Evolutionary conservation across 2,329 filamentous ascomycete species (phyloP), one percentile per base, ranked within the genome.

Genomic region (Colletotrichum sp.): DNA sequence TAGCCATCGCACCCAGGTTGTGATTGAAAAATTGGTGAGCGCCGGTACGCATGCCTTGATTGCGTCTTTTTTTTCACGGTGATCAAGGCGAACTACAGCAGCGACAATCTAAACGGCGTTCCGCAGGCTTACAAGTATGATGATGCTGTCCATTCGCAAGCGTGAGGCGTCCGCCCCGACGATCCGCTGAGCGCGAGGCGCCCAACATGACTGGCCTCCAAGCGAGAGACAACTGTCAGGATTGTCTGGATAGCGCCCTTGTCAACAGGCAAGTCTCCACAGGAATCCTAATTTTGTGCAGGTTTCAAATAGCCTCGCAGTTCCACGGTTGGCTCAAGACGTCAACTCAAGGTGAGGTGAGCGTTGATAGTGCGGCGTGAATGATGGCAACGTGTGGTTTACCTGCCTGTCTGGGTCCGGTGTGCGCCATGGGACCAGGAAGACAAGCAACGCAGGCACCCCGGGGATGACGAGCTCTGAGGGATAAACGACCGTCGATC

Each of bases 91-190:
- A 63, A 66, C 28, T 36, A 34, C 32, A 12, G 9, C 13, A 5
- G 16, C 39, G 24, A 64, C 13, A 36, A 28, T n/a, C 24, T 32
- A 21, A 4, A 39, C n/a, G 30, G 49, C 9, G 67, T 44, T 55
- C 12, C 44, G 44, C 57, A 76, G 70, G 68, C 70, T 64, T 36
- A 73, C 63, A 57, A 34, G 36, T 30, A n/a, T 60, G 70, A 73
- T 55, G 74, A 76, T 69, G 59, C 70, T 69, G 24, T 60, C 64
- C 74, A 76, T 73, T 76, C 49, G 64, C 59, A 59, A 59, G 28
- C 28, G 49, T 52, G 65, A 73, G 74, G 74, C 70, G 70, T 74
- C 60, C 64, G 55, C 68, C 52, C 67, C 44, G 57, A 28, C 44
- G 70, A 65, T 52, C 59, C 26, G 26, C 32, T 24, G 21, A 52